A percentile compares a stretch with the other conserved stretches of the same genome.
Conservation (phyloP, 345 rosid species). For the Lumnitzera racemosa region DNA sequence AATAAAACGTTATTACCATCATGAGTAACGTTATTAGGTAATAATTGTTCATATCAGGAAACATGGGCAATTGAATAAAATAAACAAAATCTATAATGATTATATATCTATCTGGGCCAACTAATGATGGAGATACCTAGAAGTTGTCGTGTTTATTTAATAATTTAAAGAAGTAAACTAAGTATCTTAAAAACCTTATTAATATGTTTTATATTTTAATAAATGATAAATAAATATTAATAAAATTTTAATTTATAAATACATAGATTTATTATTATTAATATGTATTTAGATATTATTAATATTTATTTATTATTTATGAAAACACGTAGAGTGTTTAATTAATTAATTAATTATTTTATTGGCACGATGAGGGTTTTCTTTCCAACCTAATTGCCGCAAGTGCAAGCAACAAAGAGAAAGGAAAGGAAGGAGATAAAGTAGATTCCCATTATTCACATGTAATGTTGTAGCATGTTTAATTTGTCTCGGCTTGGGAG, state of each 20-base stretch:
- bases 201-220: no score
- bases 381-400: constrained; percentile 28
- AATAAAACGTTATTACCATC: no score
- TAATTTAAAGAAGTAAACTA: constrained; percentile 6
- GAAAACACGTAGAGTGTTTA: no score
- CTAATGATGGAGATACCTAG: constrained; percentile 9
- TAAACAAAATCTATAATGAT: neutral
- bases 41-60: constrained; percentile 13
- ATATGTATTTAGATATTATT: no score
- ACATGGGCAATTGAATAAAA: constrained; percentile 4
- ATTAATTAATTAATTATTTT: no score
- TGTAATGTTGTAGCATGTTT: constrained; percentile 26
- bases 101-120: constrained; percentile 3
- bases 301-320: no score
- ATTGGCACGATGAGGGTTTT: constrained; percentile 4
- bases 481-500: constrained; percentile 16
- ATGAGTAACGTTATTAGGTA: constrained; percentile 5
- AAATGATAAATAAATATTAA: no score
- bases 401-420: constrained; percentile 22
- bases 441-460: constrained; percentile 41
- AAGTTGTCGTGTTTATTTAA: neutral
- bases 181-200: no score
- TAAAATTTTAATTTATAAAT: no score
- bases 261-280: no score
- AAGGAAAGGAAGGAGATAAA: constrained; percentile 6